phyloP scores from a whole-genome alignment of 2,329 filamentous ascomycete genomes.

The Monilinia aucupariae region DNA sequence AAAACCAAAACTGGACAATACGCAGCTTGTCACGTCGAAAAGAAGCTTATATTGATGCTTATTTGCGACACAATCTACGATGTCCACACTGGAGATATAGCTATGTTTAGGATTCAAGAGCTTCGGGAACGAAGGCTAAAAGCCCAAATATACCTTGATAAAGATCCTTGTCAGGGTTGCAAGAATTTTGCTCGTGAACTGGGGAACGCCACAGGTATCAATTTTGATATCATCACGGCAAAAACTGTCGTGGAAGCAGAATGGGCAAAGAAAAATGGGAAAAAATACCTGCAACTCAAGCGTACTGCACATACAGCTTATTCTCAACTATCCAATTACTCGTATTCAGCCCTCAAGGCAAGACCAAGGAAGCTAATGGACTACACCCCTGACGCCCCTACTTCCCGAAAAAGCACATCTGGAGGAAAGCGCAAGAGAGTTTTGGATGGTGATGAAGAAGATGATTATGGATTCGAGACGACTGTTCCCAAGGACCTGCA shows the following conservation, averaged over 20 bases:
- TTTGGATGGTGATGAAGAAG: neutral
- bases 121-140: neutral
- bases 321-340: neutral
- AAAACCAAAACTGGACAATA: conserved; percentile 3
- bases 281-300: neutral
- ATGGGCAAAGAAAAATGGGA: neutral
- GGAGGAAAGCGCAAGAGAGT: neutral
- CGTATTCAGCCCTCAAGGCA: neutral
- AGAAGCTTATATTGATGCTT: conserved; percentile 8
- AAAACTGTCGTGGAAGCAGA: conserved; percentile 4
- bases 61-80: conserved; percentile 1
- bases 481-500: neutral
- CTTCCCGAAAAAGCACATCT: neutral
- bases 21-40: conserved; percentile 13
- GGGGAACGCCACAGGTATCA: neutral
- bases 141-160: neutral
- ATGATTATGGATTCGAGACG: neutral
- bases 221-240: neutral
- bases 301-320: neutral
- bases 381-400: neutral
- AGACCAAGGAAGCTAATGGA: neutral
- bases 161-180: conserved; percentile 6
- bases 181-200: neutral
- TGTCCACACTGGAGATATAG: neutral
- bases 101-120: neutral